Evolutionary conservation across 768 basidiomycete species (phyloP), one percentile per base, ranked within the genome.

Genomic region (Collybia sordida): DNA sequence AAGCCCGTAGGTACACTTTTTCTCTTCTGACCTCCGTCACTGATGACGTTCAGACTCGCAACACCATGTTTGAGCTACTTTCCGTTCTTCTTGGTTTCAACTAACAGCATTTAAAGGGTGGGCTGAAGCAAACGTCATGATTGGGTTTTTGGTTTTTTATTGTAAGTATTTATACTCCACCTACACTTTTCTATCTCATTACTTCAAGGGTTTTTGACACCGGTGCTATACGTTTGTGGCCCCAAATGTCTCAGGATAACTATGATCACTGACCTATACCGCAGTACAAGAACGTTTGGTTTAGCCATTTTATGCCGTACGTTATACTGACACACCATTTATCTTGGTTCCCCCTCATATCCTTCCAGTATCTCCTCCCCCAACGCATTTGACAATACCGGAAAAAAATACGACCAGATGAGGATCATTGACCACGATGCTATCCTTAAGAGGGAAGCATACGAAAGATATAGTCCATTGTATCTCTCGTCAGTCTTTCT

Each of bases 101-200:
- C 55, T 64, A 18, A 57, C 45, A 35, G 5, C 48, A 44, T 39
- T 50, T 22, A 31, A 62, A 61, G 88, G 86, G 86, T 89, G 86
- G 87, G 85, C 86, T 3, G 81, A 86, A 60, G 86, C 83, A 4
- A 89, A 89, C 62, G 72, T 89, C 23, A 72, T 80, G 47, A 66
- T 71, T 28, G 81, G 84, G 8, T 83, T 89, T 57, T 65, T 84
- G 38, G 64, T 85, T 55, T 80, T 90, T 62, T 85, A 83, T 62
- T 90, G 83, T 80, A 49, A 61, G 72, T 61, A 7, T 53, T 49
- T 47, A 17, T 35, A 31, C 24, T 41, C 3, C 11, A 18, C 24
- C 21, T 14, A 12, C n/a, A 42, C 35, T 39, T 18, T 34, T 52
- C 28, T 8, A 42, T 46, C n/a, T 37, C 41, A 43, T 31, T 52